A percentile compares a stretch with the other conserved stretches of the same genome.
Conservation (phyloP, 140 eudicot genomes). For the Oenanthe javanica region DNA sequence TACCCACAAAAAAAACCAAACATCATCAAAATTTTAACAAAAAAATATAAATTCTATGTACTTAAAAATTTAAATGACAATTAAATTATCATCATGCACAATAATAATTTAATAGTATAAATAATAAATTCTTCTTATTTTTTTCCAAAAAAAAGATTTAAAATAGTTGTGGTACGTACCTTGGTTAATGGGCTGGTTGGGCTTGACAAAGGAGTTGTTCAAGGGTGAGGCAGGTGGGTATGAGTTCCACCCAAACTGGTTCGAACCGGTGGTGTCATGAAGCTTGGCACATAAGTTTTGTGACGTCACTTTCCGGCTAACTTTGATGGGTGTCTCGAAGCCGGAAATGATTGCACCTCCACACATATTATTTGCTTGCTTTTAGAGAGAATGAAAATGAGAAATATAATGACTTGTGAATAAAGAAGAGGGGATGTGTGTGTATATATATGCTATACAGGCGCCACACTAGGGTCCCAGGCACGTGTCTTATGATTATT, state of each 20-base stretch:
- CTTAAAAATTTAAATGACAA: too few relatives aligned
- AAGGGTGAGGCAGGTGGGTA: constrained; percentile 2
- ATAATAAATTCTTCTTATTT: too few relatives aligned
- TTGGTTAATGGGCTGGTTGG: constrained; percentile 22
- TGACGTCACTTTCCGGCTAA: constrained; percentile 40
- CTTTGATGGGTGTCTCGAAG: constrained; percentile 32
- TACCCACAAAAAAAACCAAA: not conserved
- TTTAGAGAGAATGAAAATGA: not conserved
- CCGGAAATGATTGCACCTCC: constrained; percentile 82
- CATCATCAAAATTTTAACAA: not conserved
- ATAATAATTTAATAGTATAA: not conserved
- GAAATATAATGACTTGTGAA: not conserved
- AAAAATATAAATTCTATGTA: not conserved
- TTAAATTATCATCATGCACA: not conserved
- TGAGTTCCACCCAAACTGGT: constrained; percentile 32
- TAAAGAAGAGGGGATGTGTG: not conserved
- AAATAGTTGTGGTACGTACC: constrained; percentile 21
- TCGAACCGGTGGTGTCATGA: constrained; percentile 19
- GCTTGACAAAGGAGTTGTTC: constrained; percentile 6
- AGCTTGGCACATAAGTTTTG: constrained; percentile 57
- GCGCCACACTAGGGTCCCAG: not conserved
- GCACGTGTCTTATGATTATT: not conserved
- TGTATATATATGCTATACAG: not conserved
- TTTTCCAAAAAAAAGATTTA: too few relatives aligned
- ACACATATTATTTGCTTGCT: constrained; percentile 46